phyloP scores from a whole-genome alignment of 2,329 filamentous ascomycete genomes.

The Helotiales sp. region DNA sequence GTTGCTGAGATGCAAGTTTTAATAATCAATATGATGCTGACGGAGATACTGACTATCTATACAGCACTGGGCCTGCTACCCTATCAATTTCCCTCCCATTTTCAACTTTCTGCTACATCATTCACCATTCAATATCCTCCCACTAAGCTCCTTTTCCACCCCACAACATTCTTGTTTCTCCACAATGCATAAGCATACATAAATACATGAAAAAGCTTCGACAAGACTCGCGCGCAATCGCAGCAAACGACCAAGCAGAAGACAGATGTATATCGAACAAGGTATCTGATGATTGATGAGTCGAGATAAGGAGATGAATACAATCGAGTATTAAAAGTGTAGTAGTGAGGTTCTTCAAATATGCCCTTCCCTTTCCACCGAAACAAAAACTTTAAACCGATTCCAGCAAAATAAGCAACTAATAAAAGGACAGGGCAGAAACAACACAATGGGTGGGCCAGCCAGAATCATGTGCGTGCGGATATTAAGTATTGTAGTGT shows the following conservation, averaged over 20 bases:
- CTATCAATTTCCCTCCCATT: constrained; percentile 4
- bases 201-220: constrained; percentile 18
- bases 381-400: too few species aligned
- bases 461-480: constrained; percentile 33
- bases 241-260: constrained; percentile 19
- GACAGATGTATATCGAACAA: constrained; percentile 55
- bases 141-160: not conserved
- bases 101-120: not conserved
- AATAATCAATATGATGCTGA: constrained; percentile 18
- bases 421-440: constrained; percentile 35
- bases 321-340: constrained; percentile 33
- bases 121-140: not conserved
- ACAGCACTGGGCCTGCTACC: constrained; percentile 7
- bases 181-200: constrained; percentile 19
- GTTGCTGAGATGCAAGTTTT: not conserved
- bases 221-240: constrained; percentile 15
- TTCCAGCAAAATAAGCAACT: constrained; percentile 19
- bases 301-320: constrained; percentile 27
- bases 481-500: constrained; percentile 27
- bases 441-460: constrained; percentile 37
- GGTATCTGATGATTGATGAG: constrained; percentile 49
- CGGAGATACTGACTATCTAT: constrained; percentile 12
- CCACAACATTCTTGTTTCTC: constrained; percentile 5
- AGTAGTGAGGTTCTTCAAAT: too few species aligned
- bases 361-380: not conserved